phyloP scores from a whole-genome alignment of 1,284 basidiomycete species.

The Marasmius fiardii region DNA sequence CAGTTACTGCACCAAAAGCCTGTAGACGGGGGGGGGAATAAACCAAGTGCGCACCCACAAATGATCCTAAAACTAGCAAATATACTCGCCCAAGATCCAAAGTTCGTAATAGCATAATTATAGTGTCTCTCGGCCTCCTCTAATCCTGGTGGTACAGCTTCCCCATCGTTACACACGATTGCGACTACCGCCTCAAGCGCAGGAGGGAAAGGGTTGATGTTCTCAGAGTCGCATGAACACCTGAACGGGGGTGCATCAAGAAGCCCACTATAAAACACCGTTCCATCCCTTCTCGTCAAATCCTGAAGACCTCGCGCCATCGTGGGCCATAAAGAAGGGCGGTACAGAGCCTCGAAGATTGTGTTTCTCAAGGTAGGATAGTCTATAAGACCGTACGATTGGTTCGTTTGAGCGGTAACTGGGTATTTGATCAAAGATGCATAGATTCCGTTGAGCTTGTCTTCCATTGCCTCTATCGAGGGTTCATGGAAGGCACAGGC shows the following conservation, averaged over 20 bases:
- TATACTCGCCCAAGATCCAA: no score
- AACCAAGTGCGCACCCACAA: no score
- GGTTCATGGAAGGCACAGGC: constrained; percentile 25
- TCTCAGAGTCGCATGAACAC: neutral
- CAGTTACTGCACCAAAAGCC: no score
- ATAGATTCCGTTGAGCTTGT: no score
- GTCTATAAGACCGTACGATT: constrained; percentile 15
- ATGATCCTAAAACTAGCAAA: no score
- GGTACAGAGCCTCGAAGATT: neutral
- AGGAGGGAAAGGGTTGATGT: no score
- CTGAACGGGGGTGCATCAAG: neutral
- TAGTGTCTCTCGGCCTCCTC: no score
- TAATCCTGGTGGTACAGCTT: no score
- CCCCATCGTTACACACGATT: no score
- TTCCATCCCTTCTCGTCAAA: neutral
- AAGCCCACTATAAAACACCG: neutral
- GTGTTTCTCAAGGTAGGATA: neutral
- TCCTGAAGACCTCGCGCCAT: neutral
- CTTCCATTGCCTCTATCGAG: constrained; percentile 19
- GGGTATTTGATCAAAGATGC: constrained; percentile 15
- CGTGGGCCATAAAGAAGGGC: neutral
- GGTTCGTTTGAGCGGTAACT: constrained; percentile 20
- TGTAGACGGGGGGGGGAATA: no score
- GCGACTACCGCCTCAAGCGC: no score
- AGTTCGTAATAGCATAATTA: no score